Base-by-base conservation (phyloP, 805 yeast genomes). In the Sungouiella thailandica region DNA sequence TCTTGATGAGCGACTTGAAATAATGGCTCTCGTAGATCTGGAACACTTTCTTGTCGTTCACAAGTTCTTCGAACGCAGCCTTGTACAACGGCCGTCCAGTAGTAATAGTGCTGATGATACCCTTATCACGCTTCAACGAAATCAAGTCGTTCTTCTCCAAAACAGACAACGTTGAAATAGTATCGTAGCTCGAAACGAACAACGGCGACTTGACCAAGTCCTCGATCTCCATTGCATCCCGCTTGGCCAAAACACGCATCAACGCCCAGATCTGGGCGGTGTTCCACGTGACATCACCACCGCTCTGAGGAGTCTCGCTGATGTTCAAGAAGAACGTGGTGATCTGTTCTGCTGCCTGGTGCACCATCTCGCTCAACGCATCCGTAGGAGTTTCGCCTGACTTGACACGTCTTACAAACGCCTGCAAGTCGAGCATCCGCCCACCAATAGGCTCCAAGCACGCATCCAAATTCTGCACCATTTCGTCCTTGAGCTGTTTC, bases 391-490 rank as follows among this genome's bases (percentile, higher is more conserved):
- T 54, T 53, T 93, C 98, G 5, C 98, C 98, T 1, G 90, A 78
- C 47, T 79, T 79, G 12, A 93, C 74, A 32, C 97, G 81, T 53
- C 97, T 74, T 2, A 83, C 83, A 59, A 86, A 88, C 18, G 90
- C 81, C 58, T 93, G 96, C 32, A 93, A 67, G 56, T 93, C 98
- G 28, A 88, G 69, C 89, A 90, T 83, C 42, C 98, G 77, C 25
- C 98, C 98, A 14, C 98, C 98, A 17, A 93, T 60, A 9, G 95
- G 94, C 17, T 65, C 76, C 22, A 89, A 60, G 20, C 80, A 72
- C 4, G 62, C 58, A 16, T 76, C 80, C 16, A 88, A 65, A 23
- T 31, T 40, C n/a, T 54, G 48, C 19, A 56, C 53, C 5, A 52
- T 57, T 4, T 46, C 51, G 14, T 41, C 37, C n/a, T 39, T 50